A percentile compares a stretch with the other conserved stretches of the same genome.
phyloP scores from a whole-genome alignment of 805 yeast genomes.

The Cyberlindnera bimundalis region DNA sequence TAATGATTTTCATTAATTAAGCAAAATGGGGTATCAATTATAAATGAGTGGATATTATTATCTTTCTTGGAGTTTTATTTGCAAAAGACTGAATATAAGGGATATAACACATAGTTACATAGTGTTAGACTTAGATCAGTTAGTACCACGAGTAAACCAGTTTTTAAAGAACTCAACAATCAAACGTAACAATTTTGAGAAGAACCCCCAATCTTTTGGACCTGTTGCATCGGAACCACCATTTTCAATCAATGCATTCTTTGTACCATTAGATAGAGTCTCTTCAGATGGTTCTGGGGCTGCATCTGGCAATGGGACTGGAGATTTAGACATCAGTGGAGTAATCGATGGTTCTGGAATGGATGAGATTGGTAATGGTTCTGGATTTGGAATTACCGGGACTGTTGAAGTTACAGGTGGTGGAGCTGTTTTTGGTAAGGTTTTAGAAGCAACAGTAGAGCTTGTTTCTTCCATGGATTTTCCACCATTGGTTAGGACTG shows the following conservation, averaged over 20 bases:
- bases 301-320: conserved; percentile 2
- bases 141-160: conserved; percentile 20
- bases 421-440: background rate
- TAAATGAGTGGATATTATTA: background rate
- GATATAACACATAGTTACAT: no score
- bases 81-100: background rate
- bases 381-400: background rate
- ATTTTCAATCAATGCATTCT: background rate
- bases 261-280: background rate
- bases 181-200: conserved; percentile 22
- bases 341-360: conserved; percentile 3
- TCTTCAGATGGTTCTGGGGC: no score
- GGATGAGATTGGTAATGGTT: conserved; percentile 1
- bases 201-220: conserved; percentile 13
- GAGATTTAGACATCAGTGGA: conserved; percentile 5
- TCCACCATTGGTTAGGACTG: no score
- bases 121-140: no score
- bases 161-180: conserved; percentile 25
- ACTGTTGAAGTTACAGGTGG: background rate
- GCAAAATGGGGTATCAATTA: no score
- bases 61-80: background rate
- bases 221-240: background rate
- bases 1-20: no score
- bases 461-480: no score
- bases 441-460: conserved; percentile 1